Percentiles rank a stretch among this genome's conserved stretches.
phyloP scores from a whole-genome alignment of 2,329 filamentous ascomycete genomes.

The Lachnellula occidentalis region DNA sequence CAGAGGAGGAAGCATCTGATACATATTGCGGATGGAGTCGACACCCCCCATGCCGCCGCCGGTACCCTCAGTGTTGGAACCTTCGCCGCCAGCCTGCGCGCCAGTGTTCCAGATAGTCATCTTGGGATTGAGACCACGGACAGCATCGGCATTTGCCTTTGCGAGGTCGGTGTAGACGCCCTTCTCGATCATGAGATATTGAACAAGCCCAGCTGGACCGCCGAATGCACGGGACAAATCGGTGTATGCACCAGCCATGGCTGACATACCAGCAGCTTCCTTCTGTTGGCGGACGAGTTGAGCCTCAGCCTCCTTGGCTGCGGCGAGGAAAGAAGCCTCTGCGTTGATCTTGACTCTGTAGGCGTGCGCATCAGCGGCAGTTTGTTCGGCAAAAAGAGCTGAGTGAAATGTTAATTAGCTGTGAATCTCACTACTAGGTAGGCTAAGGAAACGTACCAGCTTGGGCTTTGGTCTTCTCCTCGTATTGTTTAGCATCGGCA shows the following conservation, averaged over 20 bases:
- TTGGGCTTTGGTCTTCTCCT: conserved; percentile 44
- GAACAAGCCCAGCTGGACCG: conserved; percentile 70
- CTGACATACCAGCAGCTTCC: conserved; percentile 69
- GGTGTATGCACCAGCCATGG: conserved; percentile 76
- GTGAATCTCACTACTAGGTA: conserved; percentile 36
- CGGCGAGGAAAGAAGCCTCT: conserved; percentile 36
- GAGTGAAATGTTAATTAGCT: conserved; percentile 26
- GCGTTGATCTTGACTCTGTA: conserved; percentile 39
- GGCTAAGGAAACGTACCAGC: conserved; percentile 15
- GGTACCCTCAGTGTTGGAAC: conserved; percentile 37
- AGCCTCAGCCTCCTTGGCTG: conserved; percentile 50
- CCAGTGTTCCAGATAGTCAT: conserved; percentile 89
- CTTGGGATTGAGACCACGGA: conserved; percentile 77
- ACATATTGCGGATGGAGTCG: conserved; percentile 70
- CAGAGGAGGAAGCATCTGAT: conserved; percentile 77
- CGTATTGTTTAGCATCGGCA: conserved; percentile 61
- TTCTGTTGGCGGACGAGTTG: conserved; percentile 56
- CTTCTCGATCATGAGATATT: conserved; percentile 85
- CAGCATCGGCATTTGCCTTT: conserved; percentile 68
- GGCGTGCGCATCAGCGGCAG: conserved; percentile 47
- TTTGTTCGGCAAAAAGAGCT: conserved; percentile 41
- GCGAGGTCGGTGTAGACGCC: conserved; percentile 74
- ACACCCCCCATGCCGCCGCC: conserved; percentile 48
- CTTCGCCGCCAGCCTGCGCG: conserved; percentile 34
- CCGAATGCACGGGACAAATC: conserved; percentile 68